A percentile compares a stretch with the other conserved stretches of the same genome.
Evolutionary conservation across 352 stramenopile species (phyloP).

Genomic region (Globisporangium middletonii): DNA sequence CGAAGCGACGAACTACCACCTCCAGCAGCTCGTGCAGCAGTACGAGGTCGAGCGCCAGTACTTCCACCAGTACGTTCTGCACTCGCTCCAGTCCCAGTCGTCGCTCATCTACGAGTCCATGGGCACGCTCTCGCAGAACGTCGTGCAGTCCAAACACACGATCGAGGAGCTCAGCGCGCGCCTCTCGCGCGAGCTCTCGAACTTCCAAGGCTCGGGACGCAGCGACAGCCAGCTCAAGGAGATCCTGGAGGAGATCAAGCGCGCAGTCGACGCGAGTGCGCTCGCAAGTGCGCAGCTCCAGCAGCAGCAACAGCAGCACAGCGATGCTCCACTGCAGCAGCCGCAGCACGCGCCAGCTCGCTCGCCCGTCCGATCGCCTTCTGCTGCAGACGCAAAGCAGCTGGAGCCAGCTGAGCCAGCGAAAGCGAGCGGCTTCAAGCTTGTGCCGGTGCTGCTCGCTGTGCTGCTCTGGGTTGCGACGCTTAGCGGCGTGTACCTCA

Average conservation of each 20-base stretch:
- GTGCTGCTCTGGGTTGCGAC: slow-evolving; percentile 16
- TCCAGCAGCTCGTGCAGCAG: slow-evolving; percentile 22
- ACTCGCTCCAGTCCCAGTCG: slow-evolving; percentile 19
- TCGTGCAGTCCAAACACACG: slow-evolving; percentile 16
- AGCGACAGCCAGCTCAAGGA: slow-evolving; percentile 16
- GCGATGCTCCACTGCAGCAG: neutral
- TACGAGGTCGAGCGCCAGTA: slow-evolving; percentile 30
- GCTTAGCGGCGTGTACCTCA: slow-evolving; percentile 17
- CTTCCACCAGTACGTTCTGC: slow-evolving; percentile 26
- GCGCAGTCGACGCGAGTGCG: slow-evolving; percentile 7
- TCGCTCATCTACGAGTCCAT: slow-evolving; percentile 19
- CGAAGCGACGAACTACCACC: slow-evolving; percentile 22
- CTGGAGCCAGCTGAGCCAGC: neutral
- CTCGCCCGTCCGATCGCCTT: neutral
- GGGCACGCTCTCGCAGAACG: slow-evolving; percentile 15
- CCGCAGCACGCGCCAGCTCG: slow-evolving; percentile 1
- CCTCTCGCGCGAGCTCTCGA: slow-evolving; percentile 13
- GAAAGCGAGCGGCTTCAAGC: slow-evolving; percentile 2
- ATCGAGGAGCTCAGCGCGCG: slow-evolving; percentile 15
- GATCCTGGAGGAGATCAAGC: slow-evolving; percentile 17
- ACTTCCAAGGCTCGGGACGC: slow-evolving; percentile 7
- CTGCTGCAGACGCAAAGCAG: neutral
- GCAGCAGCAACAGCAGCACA: neutral
- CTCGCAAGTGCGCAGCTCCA: slow-evolving; percentile 2
- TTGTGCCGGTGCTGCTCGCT: slow-evolving; percentile 6